phyloP scores from a whole-genome alignment of 768 basidiomycete genomes.

The Lactarius deliciosus region DNA sequence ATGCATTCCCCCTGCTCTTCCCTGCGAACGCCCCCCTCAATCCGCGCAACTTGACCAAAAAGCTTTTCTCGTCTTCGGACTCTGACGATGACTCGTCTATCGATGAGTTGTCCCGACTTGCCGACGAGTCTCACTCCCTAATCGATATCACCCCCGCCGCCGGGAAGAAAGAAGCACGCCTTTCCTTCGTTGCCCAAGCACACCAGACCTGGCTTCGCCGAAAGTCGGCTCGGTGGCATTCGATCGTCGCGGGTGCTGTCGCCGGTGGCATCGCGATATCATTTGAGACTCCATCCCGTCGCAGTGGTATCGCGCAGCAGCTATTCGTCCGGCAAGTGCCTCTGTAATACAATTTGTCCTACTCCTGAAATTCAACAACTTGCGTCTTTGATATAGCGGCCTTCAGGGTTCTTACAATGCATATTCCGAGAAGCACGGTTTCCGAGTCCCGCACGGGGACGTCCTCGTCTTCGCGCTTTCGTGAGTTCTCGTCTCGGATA shows the following conservation, averaged over 20 bases:
- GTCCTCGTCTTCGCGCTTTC: conserved; percentile 76
- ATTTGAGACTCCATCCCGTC: conserved; percentile 69
- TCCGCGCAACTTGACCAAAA: conserved; percentile 15
- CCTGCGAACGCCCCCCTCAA: conserved; percentile 38
- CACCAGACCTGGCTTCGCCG: conserved; percentile 65
- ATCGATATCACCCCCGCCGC: background rate
- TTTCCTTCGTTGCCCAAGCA: conserved; percentile 62
- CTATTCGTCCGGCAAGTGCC: conserved; percentile 76
- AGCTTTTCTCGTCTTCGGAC: background rate
- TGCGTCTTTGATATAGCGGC: conserved; percentile 51
- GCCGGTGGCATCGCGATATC: conserved; percentile 72
- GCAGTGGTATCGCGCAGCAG: conserved; percentile 77
- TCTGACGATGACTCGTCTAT: conserved; percentile 22
- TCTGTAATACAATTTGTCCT: background rate
- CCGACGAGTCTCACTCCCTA: conserved; percentile 24
- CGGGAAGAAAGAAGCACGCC: conserved; percentile 43
- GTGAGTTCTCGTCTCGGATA: conserved; percentile 40
- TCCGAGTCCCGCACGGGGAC: conserved; percentile 79
- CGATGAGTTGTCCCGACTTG: conserved; percentile 30
- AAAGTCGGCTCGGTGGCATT: conserved; percentile 73
- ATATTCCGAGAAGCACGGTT: conserved; percentile 62
- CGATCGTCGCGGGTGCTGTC: conserved; percentile 72
- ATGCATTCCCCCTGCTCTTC: conserved; percentile 70
- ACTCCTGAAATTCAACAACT: background rate
- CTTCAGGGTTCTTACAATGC: conserved; percentile 88